Conservation (phyloP, 768 basidiomycete species). For the Lactarius evosmus region DNA sequence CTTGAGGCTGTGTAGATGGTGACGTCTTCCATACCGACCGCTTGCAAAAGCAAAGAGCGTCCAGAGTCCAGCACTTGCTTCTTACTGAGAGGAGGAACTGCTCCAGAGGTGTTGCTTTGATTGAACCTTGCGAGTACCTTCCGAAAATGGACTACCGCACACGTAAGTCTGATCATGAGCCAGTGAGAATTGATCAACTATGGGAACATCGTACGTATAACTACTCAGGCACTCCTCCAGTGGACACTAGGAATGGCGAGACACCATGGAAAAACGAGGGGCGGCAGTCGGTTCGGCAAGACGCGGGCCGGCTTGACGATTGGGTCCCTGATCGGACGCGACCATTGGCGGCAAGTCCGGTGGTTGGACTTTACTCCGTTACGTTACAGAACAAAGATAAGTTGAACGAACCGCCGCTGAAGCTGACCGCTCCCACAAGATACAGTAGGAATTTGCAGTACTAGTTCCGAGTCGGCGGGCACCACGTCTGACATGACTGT, state of each 20-base stretch:
- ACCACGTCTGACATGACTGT: slow-evolving; percentile 13
- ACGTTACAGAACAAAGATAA: too few species aligned
- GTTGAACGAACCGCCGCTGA: neutral
- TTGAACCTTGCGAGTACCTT: neutral
- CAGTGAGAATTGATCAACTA: neutral
- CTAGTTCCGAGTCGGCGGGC: neutral
- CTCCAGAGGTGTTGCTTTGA: neutral
- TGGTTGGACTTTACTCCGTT: too few species aligned
- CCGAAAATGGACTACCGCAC: neutral
- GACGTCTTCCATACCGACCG: slow-evolving; percentile 19
- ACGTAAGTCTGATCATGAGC: neutral
- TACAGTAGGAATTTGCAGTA: neutral
- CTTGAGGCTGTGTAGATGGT: slow-evolving; percentile 50
- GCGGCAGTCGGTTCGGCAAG: neutral
- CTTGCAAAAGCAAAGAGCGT: slow-evolving; percentile 2
- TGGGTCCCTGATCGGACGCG: neutral
- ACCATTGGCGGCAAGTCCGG: neutral
- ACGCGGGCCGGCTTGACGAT: neutral
- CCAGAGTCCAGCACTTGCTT: neutral
- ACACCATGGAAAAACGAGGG: too few species aligned
- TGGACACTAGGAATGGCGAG: neutral
- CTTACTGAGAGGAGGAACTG: neutral
- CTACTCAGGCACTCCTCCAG: neutral
- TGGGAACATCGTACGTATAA: neutral
- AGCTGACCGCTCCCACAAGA: neutral